Evolutionary conservation across 441 rosid genomes (phyloP).

Genomic region (Breynia disticha): DNA sequence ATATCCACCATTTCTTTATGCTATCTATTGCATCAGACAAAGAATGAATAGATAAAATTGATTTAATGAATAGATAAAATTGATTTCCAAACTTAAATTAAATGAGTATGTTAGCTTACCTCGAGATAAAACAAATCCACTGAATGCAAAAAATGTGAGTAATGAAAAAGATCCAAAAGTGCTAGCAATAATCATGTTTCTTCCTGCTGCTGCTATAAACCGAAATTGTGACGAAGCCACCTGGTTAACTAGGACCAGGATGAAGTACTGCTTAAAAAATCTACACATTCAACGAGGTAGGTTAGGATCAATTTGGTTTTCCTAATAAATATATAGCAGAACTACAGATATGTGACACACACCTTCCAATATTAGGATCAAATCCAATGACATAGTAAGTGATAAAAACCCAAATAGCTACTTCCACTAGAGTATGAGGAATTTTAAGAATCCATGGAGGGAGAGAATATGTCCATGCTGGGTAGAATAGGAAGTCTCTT

Average conservation of each 20-base stretch:
- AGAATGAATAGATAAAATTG: neutral
- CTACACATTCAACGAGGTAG: conserved; percentile 25
- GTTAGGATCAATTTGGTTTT: neutral
- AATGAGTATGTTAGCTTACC: conserved; percentile 16
- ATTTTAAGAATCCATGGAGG: conserved; percentile 77
- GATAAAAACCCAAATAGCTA: conserved; percentile 48
- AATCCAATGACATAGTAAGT: conserved; percentile 72
- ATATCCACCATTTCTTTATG: conserved; percentile 60
- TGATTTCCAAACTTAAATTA: neutral
- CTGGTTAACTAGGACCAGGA: conserved; percentile 41
- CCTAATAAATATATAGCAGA: neutral
- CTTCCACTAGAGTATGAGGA: conserved; percentile 56
- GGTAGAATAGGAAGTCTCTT: conserved; percentile 63
- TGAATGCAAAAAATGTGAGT: conserved; percentile 42
- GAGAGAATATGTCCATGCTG: conserved; percentile 66
- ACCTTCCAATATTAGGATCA: conserved; percentile 69
- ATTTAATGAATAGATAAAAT: neutral
- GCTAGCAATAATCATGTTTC: conserved; percentile 57
- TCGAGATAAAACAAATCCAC: conserved; percentile 56
- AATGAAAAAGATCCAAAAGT: conserved; percentile 60
- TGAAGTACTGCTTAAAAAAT: conserved; percentile 47
- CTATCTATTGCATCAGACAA: conserved; percentile 21
- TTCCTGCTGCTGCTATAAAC: conserved; percentile 41
- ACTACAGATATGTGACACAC: neutral
- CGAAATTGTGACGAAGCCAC: conserved; percentile 65